These are phyloP conservation scores for Monilinia polystroma DNA, from an alignment of 2,329 filamentous ascomycete genomes.

Conservation along the genomic window DNA sequence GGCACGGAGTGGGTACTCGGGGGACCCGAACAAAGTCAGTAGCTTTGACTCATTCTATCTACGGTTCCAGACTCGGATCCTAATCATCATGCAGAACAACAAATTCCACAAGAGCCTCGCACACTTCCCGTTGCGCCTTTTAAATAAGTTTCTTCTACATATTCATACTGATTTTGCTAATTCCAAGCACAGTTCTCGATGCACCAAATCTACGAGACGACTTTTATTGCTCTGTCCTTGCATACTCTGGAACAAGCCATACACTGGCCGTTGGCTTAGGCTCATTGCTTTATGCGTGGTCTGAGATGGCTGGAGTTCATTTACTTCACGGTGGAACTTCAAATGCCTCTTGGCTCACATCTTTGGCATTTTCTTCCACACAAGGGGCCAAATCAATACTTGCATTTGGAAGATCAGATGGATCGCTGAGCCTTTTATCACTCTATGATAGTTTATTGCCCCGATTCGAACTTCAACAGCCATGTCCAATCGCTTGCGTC, in stretches of 20 bases:
- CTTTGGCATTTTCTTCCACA: slow-evolving; percentile 83
- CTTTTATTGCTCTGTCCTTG: slow-evolving; percentile 89
- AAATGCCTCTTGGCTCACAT: slow-evolving; percentile 67
- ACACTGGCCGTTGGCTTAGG: slow-evolving; percentile 83
- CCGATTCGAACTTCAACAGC: slow-evolving; percentile 74
- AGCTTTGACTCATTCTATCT: slow-evolving; percentile 6
- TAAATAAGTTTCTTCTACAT: slow-evolving; percentile 53
- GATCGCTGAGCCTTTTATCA: slow-evolving; percentile 75
- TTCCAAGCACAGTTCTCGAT: slow-evolving; percentile 68
- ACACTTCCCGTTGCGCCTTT: slow-evolving; percentile 72
- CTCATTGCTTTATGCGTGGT: slow-evolving; percentile 83
- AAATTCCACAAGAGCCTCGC: slow-evolving; percentile 41
- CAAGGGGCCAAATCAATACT: slow-evolving; percentile 76
- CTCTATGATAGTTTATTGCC: slow-evolving; percentile 64
- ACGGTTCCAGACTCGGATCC: neutral
- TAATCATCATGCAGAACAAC: slow-evolving; percentile 30
- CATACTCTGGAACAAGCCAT: slow-evolving; percentile 73
- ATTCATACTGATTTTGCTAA: slow-evolving; percentile 38
- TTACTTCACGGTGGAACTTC: slow-evolving; percentile 50
- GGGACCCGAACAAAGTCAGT: slow-evolving; percentile 31
- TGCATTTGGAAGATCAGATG: slow-evolving; percentile 78
- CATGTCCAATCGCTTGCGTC: slow-evolving; percentile 72
- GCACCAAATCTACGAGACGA: slow-evolving; percentile 88
- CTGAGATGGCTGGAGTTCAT: slow-evolving; percentile 67
- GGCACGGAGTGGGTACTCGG: slow-evolving; percentile 37